These are phyloP conservation scores for Blastobotrys apis DNA, from an alignment of 1,139 yeast species.

Conservation along the genomic window DNA sequence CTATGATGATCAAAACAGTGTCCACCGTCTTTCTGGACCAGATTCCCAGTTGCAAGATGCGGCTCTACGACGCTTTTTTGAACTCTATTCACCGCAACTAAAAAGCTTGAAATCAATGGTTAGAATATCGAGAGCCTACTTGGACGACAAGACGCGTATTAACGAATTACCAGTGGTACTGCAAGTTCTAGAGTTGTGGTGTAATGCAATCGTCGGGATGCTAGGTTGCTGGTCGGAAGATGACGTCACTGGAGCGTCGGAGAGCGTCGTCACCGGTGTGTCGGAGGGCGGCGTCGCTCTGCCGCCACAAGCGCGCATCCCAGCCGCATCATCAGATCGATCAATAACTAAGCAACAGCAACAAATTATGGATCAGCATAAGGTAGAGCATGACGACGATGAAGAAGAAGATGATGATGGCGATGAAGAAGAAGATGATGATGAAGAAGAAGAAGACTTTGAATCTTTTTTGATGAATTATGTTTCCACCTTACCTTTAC, in stretches of 20 bases:
- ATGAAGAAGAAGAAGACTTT: constrained; percentile 4
- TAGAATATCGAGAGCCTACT: constrained; percentile 13
- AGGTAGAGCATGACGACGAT: not conserved
- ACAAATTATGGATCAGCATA: not conserved
- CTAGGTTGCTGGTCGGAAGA: not conserved
- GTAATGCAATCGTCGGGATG: constrained; percentile 9
- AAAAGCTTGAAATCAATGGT: constrained; percentile 14
- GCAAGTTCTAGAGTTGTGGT: constrained; percentile 17
- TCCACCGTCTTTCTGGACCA: no score
- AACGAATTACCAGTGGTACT: constrained; percentile 14
- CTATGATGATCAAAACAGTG: no score
- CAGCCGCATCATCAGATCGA: no score
- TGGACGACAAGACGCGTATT: constrained; percentile 11
- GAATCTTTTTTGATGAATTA: constrained; percentile 8
- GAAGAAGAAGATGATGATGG: no score
- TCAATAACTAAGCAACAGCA: no score
- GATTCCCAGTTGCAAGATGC: no score
- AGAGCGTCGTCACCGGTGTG: not conserved
- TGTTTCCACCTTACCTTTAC: constrained; percentile 12
- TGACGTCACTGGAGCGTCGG: not conserved
- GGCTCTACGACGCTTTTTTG: constrained; percentile 10
- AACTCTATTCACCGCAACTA: constrained; percentile 12
- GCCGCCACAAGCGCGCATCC: not conserved
- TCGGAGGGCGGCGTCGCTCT: not conserved
- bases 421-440: not conserved